These are phyloP conservation scores for Candida sanyaensis DNA, from an alignment of 1,139 yeast genomes.

Conservation along the genomic window DNA sequence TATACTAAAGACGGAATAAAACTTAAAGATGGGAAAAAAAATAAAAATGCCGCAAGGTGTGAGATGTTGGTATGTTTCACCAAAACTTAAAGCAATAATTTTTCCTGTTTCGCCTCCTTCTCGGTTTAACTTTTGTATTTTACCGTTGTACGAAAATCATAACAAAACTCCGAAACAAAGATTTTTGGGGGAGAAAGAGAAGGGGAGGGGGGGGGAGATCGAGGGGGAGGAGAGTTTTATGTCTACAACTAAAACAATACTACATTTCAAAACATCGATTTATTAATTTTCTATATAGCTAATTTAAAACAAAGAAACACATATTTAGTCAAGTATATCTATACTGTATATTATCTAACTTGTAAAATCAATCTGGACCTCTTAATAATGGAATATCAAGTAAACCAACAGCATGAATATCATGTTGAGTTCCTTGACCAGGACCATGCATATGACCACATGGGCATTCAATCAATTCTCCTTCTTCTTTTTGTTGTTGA, in stretches of 20 bases:
- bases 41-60: neutral
- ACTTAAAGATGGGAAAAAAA: neutral
- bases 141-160: no score
- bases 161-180: no score
- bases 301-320: neutral
- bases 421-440: slow-evolving; percentile 31
- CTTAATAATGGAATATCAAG: slow-evolving; percentile 27
- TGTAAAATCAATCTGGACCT: slow-evolving; percentile 31
- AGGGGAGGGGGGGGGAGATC: no score
- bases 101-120: no score
- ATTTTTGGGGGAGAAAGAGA: no score
- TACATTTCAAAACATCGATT: no score
- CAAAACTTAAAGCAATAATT: no score
- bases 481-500: neutral
- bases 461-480: slow-evolving; percentile 23
- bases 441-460: slow-evolving; percentile 43
- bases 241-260: no score
- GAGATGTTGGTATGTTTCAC: neutral
- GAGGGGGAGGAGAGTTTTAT: no score
- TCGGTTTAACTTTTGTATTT: no score
- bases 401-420: slow-evolving; percentile 33
- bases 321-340: neutral
- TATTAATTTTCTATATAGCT: neutral
- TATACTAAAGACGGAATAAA: neutral
- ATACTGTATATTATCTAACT: neutral